phyloP scores from a whole-genome alignment of 345 rosid genomes.

The Reutealis trisperma region DNA sequence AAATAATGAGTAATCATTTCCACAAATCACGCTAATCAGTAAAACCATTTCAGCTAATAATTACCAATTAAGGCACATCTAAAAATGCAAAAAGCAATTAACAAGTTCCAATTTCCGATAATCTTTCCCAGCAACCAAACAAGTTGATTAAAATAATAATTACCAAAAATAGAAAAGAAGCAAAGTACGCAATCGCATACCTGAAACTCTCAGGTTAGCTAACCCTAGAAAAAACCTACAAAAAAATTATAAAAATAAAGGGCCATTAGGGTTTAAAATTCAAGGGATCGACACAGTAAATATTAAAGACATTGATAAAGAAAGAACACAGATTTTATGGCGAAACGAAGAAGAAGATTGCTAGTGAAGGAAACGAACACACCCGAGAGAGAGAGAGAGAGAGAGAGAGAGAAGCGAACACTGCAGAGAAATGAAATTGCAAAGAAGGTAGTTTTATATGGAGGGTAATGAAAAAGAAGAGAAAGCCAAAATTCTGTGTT shows the following conservation, averaged over 20 bases:
- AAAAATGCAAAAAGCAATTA: not conserved
- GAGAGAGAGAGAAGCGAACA: not conserved
- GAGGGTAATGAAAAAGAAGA: not conserved
- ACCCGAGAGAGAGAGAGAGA: not conserved
- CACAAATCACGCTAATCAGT: too few relatives aligned
- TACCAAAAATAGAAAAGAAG: not conserved
- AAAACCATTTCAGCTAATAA: too few relatives aligned
- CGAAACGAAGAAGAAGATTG: not conserved
- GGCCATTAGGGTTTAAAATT: not conserved
- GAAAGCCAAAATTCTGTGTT: not conserved
- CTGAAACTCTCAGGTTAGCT: not conserved
- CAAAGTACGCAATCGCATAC: not conserved
- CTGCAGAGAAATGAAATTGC: not conserved
- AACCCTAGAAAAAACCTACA: not conserved
- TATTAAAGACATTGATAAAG: not conserved
- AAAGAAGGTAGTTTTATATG: not conserved
- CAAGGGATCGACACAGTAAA: not conserved
- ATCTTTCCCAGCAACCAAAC: not conserved
- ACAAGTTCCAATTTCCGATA: not conserved
- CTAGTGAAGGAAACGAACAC: not conserved
- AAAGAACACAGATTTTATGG: not conserved
- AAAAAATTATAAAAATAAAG: not conserved
- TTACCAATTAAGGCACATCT: too few relatives aligned
- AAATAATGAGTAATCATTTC: too few relatives aligned
- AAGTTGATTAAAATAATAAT: not conserved